phyloP scores from a whole-genome alignment of 2,329 filamentous ascomycete genomes.

The Corniculantispora saksenae region DNA sequence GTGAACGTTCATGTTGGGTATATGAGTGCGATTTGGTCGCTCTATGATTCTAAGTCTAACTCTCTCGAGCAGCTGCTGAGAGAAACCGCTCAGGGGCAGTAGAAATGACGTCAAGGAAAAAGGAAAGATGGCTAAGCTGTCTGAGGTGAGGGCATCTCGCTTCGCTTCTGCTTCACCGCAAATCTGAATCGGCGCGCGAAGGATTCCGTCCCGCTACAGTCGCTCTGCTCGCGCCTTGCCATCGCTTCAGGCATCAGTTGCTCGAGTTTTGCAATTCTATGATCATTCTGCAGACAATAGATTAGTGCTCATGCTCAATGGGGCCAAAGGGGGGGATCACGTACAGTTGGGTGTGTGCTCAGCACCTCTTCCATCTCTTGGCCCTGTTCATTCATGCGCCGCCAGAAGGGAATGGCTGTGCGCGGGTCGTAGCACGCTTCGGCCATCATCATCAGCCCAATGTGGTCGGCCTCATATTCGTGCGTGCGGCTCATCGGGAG shows the following conservation, averaged over 20 bases:
- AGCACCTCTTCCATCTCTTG: slow-evolving; percentile 61
- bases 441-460: slow-evolving; percentile 81
- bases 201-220: slow-evolving; percentile 52
- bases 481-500: slow-evolving; percentile 70
- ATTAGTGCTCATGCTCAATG: not conserved
- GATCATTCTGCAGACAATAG: slow-evolving; percentile 50
- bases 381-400: slow-evolving; percentile 58
- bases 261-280: slow-evolving; percentile 64
- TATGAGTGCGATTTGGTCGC: not conserved
- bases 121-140: not conserved
- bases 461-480: slow-evolving; percentile 78
- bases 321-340: slow-evolving; percentile 28
- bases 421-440: slow-evolving; percentile 74
- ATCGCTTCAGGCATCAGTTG: slow-evolving; percentile 63
- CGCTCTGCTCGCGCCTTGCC: slow-evolving; percentile 54
- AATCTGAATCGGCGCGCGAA: slow-evolving; percentile 56
- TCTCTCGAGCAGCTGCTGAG: no score
- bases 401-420: slow-evolving; percentile 67
- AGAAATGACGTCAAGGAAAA: not conserved
- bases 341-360: slow-evolving; percentile 73
- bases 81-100: not conserved
- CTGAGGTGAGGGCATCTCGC: not conserved
- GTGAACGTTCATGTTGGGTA: not conserved
- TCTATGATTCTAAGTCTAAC: slow-evolving; percentile 1
- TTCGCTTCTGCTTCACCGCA: slow-evolving; percentile 42